phyloP scores from a whole-genome alignment of 139 green algal genomes.

The Micractinium conductrix region DNA sequence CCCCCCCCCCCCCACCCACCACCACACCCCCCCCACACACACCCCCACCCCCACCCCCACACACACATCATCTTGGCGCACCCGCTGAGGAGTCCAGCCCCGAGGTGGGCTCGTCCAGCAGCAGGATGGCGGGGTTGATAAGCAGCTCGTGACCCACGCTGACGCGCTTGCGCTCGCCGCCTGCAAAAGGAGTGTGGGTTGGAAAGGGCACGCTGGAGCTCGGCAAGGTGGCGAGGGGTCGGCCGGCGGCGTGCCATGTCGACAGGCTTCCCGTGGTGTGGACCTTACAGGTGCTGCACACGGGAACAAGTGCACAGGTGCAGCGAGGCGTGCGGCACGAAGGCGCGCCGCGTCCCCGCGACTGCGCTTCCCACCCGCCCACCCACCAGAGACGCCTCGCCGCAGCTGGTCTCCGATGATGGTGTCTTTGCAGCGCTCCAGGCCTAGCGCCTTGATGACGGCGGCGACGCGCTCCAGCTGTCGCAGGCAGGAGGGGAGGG shows the following conservation, averaged over 20 bases:
- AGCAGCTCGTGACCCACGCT: conserved; percentile 91
- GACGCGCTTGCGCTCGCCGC: conserved; percentile 95
- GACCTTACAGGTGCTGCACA: too few relatives aligned
- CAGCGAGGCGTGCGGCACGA: not conserved
- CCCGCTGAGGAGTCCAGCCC: conserved; percentile 85
- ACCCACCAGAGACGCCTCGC: conserved; percentile 18
- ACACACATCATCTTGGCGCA: too few relatives aligned
- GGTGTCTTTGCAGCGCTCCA: conserved; percentile 84
- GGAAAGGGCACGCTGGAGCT: too few relatives aligned
- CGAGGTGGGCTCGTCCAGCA: conserved; percentile 77
- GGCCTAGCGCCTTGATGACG: conserved; percentile 76
- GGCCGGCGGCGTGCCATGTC: not conserved
- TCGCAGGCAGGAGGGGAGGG: not conserved
- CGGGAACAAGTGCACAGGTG: too few relatives aligned
- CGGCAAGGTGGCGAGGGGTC: too few relatives aligned
- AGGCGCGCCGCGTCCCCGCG: too few relatives aligned
- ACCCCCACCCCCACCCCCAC: too few relatives aligned
- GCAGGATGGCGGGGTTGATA: conserved; percentile 92
- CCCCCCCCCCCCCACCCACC: too few relatives aligned
- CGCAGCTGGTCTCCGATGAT: conserved; percentile 75
- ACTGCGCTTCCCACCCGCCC: too few relatives aligned
- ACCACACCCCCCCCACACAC: too few relatives aligned
- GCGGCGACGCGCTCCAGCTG: conserved; percentile 65
- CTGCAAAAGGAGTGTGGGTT: too few relatives aligned
- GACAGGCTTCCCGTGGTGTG: too few relatives aligned